phyloP scores from a whole-genome alignment of 139 green algal species.

The Micractinium sp. region DNA sequence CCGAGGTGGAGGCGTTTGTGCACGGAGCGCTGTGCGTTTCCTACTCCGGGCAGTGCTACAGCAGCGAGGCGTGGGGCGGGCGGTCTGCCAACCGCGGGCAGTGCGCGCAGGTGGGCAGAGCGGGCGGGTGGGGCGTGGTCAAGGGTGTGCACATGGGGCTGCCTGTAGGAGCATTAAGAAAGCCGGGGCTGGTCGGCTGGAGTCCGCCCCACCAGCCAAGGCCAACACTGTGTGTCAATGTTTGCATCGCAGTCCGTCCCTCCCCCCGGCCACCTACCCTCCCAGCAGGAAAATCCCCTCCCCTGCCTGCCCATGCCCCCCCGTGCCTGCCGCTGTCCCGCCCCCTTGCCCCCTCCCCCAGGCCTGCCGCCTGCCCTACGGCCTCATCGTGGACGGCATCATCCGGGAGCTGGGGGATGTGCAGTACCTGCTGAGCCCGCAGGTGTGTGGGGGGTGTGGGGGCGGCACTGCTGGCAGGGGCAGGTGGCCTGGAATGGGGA shows the following conservation, averaged over 20 bases:
- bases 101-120: slow-evolving; percentile 76
- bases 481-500: no score
- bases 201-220: no score
- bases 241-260: no score
- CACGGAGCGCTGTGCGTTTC: slow-evolving; percentile 89
- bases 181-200: no score
- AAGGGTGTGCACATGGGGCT: background rate
- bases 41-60: slow-evolving; percentile 84
- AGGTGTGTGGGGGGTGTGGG: background rate
- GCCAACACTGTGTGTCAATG: no score
- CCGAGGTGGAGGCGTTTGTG: slow-evolving; percentile 87
- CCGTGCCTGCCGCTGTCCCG: background rate
- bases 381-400: slow-evolving; percentile 71
- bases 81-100: slow-evolving; percentile 87
- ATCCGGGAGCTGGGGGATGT: slow-evolving; percentile 72
- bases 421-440: slow-evolving; percentile 82
- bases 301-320: background rate
- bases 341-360: background rate
- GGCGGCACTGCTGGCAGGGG: no score
- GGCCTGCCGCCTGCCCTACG: slow-evolving; percentile 81
- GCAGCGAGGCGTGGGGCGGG: slow-evolving; percentile 82
- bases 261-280: no score
- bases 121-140: background rate
- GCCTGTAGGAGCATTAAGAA: background rate
- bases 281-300: background rate